Base-by-base conservation (phyloP, 441 rosid species). In the Aleurites moluccanus region DNA sequence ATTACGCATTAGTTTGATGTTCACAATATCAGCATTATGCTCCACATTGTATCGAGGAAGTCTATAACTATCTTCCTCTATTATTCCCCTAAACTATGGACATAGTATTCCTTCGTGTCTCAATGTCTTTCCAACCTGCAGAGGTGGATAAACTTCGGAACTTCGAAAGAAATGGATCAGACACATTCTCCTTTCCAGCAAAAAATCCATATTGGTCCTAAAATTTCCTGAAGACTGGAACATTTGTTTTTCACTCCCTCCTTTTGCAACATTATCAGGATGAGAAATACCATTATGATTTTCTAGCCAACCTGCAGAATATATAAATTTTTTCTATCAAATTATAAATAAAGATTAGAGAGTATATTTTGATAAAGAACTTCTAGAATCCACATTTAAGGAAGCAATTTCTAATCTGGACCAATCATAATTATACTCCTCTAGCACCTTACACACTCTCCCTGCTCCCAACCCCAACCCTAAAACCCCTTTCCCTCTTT, bases 1-100 rank as follows among this genome's bases (percentile, higher is more conserved):
- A 85, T 91, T 92, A 10, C 90, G 82, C 85, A 78, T 20, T 62
- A 92, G 73, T 81, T 89, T 89, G 61, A 92, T 92, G 87, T 86
- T 84, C 33, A 92, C 90, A 50, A 90, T 69, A 56, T 94, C 92
- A 1, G 91, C 86, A 74, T 88, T 83, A 0, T 83, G 81, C 79
- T 84, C 94, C 4, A 83, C 53, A 67, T 70, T 82, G 25, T 78
- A 69, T 3, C 72, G 82, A 53, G 83, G 25, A 70, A 45, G 35
- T 23, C 64, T 82, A 73, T 70, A 65, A 69, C 73, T 76, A 38
- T 85, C 90, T 64, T 84, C 89, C 50, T 77, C 85, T 35, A 90
- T 4, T 40, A 80, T 76, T 67, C 82, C 86, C 78, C 82, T 83
- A 55, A 90, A 87, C 83, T 89, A 88, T 80, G 61, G 86, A 67